phyloP scores from a whole-genome alignment of 2,329 filamentous ascomycete species.

The Ceratocystis variospora region DNA sequence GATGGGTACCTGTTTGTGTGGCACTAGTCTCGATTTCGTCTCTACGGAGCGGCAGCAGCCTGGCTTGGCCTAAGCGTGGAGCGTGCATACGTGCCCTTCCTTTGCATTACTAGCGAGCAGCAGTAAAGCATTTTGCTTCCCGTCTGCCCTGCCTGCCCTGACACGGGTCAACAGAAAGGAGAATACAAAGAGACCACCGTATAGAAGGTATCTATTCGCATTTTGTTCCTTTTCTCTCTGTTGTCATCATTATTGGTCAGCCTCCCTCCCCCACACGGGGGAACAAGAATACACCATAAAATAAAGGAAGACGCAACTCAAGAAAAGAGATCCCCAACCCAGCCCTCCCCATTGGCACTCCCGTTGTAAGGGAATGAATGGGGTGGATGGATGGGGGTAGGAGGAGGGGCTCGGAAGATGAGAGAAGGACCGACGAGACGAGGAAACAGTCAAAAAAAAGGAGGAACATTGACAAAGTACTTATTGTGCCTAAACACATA shows the following conservation, averaged over 20 bases:
- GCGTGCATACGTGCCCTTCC: neutral
- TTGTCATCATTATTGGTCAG: too few relatives aligned
- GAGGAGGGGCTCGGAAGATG: constrained; percentile 1
- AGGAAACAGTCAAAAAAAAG: neutral
- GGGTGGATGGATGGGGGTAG: neutral
- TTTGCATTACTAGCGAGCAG: neutral
- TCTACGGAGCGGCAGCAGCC: neutral
- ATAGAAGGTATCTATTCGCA: neutral
- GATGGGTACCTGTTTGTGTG: neutral
- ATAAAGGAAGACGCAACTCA: neutral
- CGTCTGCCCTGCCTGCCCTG: neutral
- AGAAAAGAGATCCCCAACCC: neutral
- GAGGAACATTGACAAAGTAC: neutral
- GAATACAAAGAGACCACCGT: neutral
- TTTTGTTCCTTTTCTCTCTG: neutral
- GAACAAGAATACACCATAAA: neutral
- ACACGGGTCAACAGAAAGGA: neutral
- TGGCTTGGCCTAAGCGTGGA: neutral
- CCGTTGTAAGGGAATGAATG: neutral
- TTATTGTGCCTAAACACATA: neutral
- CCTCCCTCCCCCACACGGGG: too few relatives aligned
- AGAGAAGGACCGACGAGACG: constrained; percentile 5
- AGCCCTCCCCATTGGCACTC: neutral
- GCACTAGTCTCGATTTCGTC: neutral
- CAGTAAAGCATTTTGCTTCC: neutral